Evolutionary conservation across 2,329 filamentous ascomycete species (phyloP).

Genomic region (Colletotrichum zoysiae): DNA sequence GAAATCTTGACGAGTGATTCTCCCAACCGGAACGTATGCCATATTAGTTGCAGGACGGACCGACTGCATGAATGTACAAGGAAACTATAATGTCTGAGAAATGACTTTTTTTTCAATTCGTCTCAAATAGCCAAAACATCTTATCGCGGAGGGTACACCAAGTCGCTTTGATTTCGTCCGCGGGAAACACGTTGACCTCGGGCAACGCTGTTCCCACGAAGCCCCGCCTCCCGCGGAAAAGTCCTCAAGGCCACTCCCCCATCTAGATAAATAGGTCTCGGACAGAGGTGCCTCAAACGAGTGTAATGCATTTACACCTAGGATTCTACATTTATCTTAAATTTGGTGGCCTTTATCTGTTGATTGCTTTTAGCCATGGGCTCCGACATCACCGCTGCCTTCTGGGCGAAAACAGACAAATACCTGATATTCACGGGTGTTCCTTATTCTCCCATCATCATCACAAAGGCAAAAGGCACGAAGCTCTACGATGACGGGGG

Average conservation of each 20-base stretch:
- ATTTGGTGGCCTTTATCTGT: not conserved
- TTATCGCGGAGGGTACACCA: not conserved
- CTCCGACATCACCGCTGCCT: conserved; percentile 40
- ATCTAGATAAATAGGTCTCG: conserved; percentile 17
- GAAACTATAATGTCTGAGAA: not conserved
- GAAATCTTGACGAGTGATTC: too few relatives aligned
- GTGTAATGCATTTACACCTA: rapidly evolving
- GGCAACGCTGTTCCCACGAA: conserved; percentile 1
- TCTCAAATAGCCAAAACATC: too few relatives aligned
- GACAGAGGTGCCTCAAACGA: not conserved
- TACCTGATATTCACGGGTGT: conserved; percentile 59
- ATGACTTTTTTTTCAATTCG: not conserved
- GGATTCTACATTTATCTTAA: not conserved
- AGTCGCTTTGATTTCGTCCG: not conserved
- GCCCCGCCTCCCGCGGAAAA: conserved; percentile 34
- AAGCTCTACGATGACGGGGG: conserved; percentile 58
- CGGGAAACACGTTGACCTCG: conserved; percentile 22
- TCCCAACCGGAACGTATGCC: not conserved
- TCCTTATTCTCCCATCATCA: conserved; percentile 54
- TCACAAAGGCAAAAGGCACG: conserved; percentile 59
- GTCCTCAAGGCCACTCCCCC: not conserved
- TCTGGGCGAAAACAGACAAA: conserved; percentile 54
- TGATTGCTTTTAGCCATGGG: conserved; percentile 17
- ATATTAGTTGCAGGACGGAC: not conserved
- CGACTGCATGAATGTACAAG: not conserved